Base-by-base conservation (phyloP, 495 filamentous ascomycete genomes). In the Neurospora sp. region DNA sequence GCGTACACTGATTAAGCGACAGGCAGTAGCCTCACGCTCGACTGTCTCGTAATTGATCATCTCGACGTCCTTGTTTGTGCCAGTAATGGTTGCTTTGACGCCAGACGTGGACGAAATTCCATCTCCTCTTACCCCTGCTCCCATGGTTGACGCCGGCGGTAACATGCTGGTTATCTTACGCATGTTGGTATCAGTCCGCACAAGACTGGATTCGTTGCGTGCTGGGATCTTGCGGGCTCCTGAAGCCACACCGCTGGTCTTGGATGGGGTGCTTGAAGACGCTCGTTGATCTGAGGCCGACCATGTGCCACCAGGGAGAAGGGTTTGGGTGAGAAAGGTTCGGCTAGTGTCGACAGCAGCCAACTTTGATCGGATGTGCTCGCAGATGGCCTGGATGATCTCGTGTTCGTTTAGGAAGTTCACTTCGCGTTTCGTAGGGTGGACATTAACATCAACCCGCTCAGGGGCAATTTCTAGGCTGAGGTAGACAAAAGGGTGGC, bases 381-480 rank as follows among this genome's bases (percentile, higher is more conserved):
- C 88, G 82, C 94, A 97, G 39, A 99, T 90, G 69, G 87, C 88
- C 77, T 97, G 93, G 73, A 97, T 92, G 71, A 98, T 97, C 76
- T 98, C 96, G 76, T 98, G 96, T 79, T 99, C 96, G 75, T 98
- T 97, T 5, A 99, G 86, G 79, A 99, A 98, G 79, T 98, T 97
- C 39, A 99, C 96, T 80, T 99, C 96, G 70, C 95, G 88, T 80
- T 99, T 99, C 3, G 96, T 98, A 5, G 96, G 96, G 79, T 99
- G 96, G 0, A 99, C 90, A 77, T 99, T 99, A 78, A 99, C 96
- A 81, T 99, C 96, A 4, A 99, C 93, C 16, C 94, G 89, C 46
- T 92, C 89, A 10, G 96, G 96, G 73, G 98, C 94, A 74, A 99
- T 95, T 72, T 97, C 93, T 2, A 99, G 85, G 76, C 92, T 96